Evolutionary conservation across 1,139 yeast species (phyloP).

Genomic region (Pichia sp.): DNA sequence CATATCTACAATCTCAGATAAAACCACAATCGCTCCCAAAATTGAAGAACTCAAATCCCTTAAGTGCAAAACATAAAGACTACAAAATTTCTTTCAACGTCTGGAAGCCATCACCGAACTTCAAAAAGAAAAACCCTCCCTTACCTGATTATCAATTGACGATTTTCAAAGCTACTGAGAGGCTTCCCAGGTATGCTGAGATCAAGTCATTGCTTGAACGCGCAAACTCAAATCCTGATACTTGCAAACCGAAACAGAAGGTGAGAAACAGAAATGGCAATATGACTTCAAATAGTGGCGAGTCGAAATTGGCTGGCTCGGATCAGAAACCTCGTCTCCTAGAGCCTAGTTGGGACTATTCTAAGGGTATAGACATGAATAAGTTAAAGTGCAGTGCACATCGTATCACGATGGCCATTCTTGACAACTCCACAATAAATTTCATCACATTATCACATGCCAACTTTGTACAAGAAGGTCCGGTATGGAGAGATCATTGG

Average conservation of each 20-base stretch:
- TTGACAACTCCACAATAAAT: conserved; percentile 67
- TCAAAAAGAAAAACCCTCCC: conserved; percentile 65
- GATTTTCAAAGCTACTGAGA: conserved; percentile 43
- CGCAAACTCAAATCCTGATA: conserved; percentile 17
- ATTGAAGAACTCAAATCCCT: neutral
- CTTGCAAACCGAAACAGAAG: conserved; percentile 7
- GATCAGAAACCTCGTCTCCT: conserved; percentile 28
- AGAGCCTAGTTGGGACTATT: conserved; percentile 21
- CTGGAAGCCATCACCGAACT: conserved; percentile 77
- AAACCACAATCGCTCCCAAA: conserved; percentile 7
- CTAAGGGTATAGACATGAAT: conserved; percentile 22
- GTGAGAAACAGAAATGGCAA: conserved; percentile 24
- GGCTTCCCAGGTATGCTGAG: conserved; percentile 46
- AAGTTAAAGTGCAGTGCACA: conserved; percentile 25
- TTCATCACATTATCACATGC: conserved; percentile 56
- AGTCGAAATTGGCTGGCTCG: conserved; percentile 10
- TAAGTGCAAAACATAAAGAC: neutral
- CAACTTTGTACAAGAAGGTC: conserved; percentile 42
- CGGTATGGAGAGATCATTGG: conserved; percentile 26
- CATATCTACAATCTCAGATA: conserved; percentile 13
- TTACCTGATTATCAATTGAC: conserved; percentile 70
- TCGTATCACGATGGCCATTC: conserved; percentile 52
- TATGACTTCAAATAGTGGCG: conserved; percentile 8
- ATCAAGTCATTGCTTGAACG: conserved; percentile 31
- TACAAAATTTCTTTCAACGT: conserved; percentile 45